Base-by-base conservation (phyloP, 23 red algal genomes). In the Gracilaria domingensis region DNA sequence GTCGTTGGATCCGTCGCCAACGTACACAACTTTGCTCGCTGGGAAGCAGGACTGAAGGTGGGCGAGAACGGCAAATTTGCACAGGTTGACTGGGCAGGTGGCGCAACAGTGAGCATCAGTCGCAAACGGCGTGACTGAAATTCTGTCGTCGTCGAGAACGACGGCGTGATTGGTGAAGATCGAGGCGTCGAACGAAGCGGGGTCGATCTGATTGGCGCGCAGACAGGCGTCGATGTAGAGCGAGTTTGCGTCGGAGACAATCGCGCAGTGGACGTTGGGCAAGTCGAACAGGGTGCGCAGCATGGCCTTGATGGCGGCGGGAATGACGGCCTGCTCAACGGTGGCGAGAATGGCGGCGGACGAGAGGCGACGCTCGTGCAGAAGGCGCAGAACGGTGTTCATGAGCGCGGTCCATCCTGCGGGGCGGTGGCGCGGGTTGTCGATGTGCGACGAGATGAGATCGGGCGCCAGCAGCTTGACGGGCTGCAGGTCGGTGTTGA, bases 11-110 rank as follows among this genome's bases (percentile, higher is more conserved):
- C 69, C 69, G 45, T 75, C 69, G 12, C 69, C 69, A 6, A 75
- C 69, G 14, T 75, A 75, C 16, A 75, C 69, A 5, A 75, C 35
- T 44, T 75, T 75, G 39, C 69, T n/a, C n/a, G n/a, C n/a, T n/a
- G n/a, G n/a, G n/a, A n/a, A n/a, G n/a, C n/a, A n/a, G n/a, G n/a
- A n/a, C n/a, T n/a, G n/a, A n/a, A n/a, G n/a, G n/a, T n/a, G n/a
- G n/a, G n/a, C n/a, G n/a, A n/a, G n/a, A n/a, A n/a, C n/a, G n/a
- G n/a, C n/a, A n/a, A n/a, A n/a, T 44, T 75, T 75, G 39, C 69
- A 75, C 35, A 75, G 20, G 37, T 75, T 75, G 1, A 23, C 2
- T 4, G 69, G 69, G 39, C 69, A 75, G 35, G 12, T 16, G 1
- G 69, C 28, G n/a, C 69, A 75, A 1, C 28, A 42, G 36, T 75